phyloP scores from a whole-genome alignment of 106 monocot species.

The Phalaenopsis equestris region DNA sequence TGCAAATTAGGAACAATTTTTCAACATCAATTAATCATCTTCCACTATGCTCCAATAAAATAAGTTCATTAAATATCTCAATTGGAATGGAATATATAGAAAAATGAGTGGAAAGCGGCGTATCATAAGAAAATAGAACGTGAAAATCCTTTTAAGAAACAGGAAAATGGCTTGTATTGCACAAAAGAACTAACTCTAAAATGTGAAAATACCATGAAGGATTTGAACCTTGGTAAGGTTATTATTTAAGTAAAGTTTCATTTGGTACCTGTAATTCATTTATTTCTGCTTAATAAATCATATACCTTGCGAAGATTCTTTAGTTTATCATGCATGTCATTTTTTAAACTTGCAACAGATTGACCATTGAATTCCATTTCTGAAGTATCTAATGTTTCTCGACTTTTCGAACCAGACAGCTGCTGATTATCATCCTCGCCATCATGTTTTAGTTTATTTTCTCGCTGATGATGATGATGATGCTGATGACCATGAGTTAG shows the following conservation, averaged over 20 bases:
- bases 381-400: conserved; percentile 1
- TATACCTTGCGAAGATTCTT: conserved; percentile 52
- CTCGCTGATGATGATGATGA: conserved; percentile 47
- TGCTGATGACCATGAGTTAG: conserved; percentile 57
- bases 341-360: conserved; percentile 9
- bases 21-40: background rate
- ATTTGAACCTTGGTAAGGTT: background rate
- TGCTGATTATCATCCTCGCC: conserved; percentile 13
- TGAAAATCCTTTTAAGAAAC: background rate
- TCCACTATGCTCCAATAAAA: background rate
- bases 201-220: background rate
- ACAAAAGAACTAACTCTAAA: no score
- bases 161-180: background rate
- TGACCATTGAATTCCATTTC: conserved; percentile 19
- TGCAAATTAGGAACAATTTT: background rate
- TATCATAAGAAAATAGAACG: background rate
- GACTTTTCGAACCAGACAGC: conserved; percentile 11
- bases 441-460: conserved; percentile 37
- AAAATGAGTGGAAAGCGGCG: background rate
- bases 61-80: background rate
- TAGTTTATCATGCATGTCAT: conserved; percentile 19
- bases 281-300: background rate
- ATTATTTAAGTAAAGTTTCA: background rate
- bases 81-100: background rate
- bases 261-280: background rate